Evolutionary conservation across 805 yeast genomes (phyloP).

Genomic region (Candida verbasci): DNA sequence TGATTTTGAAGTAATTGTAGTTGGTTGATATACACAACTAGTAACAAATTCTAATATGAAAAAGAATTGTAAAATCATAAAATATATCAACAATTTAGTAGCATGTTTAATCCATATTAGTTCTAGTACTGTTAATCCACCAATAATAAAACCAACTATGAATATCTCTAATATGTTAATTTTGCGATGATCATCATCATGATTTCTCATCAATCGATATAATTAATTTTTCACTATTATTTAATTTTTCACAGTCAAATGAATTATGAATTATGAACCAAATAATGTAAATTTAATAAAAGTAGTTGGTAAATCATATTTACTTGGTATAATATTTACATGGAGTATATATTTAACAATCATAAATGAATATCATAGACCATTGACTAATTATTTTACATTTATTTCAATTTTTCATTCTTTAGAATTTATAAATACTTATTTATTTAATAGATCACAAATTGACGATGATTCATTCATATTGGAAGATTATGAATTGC

Average conservation of each 20-base stretch:
- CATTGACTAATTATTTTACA: conserved; percentile 40
- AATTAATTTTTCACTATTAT: too few relatives aligned
- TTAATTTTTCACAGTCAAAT: too few relatives aligned
- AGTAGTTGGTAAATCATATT: conserved; percentile 28
- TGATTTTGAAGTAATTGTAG: conserved; percentile 20
- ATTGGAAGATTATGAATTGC: conserved; percentile 27
- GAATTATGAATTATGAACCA: conserved; percentile 17
- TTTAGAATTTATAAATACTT: conserved; percentile 78
- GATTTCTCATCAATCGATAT: too few relatives aligned
- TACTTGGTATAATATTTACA: conserved; percentile 25
- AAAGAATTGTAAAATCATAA: conserved; percentile 16
- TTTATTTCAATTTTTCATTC: conserved; percentile 66
- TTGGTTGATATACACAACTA: conserved; percentile 22
- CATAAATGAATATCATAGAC: not conserved
- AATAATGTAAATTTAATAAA: conserved; percentile 23
- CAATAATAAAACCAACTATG: conserved; percentile 15
- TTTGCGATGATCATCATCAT: too few relatives aligned
- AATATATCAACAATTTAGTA: conserved; percentile 11
- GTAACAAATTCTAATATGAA: conserved; percentile 25
- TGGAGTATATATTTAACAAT: conserved; percentile 9
- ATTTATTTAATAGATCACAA: conserved; percentile 61
- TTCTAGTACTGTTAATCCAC: conserved; percentile 7
- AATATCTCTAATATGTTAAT: conserved; percentile 18
- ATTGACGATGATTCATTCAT: conserved; percentile 58
- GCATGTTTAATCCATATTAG: not conserved